Evolutionary conservation across 1,284 basidiomycete genomes (phyloP).

Genomic region (Chondrostereum purpureum): DNA sequence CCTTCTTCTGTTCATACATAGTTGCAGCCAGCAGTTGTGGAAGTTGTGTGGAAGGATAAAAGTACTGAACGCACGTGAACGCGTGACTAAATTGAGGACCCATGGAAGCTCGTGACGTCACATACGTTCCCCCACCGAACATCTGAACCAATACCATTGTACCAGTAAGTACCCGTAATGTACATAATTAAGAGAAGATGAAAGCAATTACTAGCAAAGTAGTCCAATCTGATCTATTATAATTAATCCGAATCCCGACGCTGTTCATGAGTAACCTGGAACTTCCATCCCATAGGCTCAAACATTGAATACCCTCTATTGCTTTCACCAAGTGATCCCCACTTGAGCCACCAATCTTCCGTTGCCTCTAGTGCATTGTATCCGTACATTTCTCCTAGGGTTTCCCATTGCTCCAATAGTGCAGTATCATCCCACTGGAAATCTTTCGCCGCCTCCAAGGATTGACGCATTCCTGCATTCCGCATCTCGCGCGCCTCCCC

Average conservation of each 20-base stretch:
- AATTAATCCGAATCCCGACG: no score
- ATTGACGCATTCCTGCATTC: constrained; percentile 28
- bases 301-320: constrained; percentile 18
- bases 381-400: constrained; percentile 35
- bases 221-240: no score
- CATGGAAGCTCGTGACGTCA: no score
- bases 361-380: constrained; percentile 39
- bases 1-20: constrained; percentile 15
- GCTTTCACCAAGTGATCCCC: constrained; percentile 30
- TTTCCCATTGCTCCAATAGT: constrained; percentile 33
- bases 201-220: no score
- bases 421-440: constrained; percentile 22
- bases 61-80: no score
- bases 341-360: constrained; percentile 43
- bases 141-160: no score
- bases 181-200: no score
- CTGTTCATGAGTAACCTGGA: constrained; percentile 17
- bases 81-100: no score
- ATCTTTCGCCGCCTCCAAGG: constrained; percentile 13
- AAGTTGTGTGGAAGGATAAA: no score
- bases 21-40: no score
- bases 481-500: constrained; percentile 33
- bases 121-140: no score
- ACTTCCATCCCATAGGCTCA: constrained; percentile 15
- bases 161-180: no score